Conservation (phyloP, 2,329 filamentous ascomycete species). For the Lizonia empirigonia region DNA sequence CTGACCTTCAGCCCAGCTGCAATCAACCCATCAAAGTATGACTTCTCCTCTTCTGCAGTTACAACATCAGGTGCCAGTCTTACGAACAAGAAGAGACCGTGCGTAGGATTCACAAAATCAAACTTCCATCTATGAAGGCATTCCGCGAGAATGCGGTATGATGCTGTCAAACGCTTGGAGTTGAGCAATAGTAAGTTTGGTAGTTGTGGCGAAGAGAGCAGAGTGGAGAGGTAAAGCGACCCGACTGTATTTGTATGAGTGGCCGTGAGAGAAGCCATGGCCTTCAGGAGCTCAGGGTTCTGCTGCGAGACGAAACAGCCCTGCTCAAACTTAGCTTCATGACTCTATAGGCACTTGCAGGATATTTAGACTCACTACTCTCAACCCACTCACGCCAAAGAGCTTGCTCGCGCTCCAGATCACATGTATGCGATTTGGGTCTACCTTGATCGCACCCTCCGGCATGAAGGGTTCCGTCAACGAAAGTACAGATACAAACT, state of each 20-base stretch:
- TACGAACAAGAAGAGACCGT: too few species aligned
- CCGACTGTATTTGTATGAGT: slow-evolving; percentile 27
- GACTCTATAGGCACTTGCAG: not conserved
- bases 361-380: slow-evolving; percentile 27
- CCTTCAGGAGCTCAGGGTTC: slow-evolving; percentile 30
- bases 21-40: too few species aligned
- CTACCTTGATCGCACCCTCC: slow-evolving; percentile 40
- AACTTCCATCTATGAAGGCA: too few species aligned
- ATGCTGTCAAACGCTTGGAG: too few species aligned
- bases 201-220: too few species aligned
- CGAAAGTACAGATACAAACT: slow-evolving; percentile 34
- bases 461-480: slow-evolving; percentile 37
- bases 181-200: too few species aligned
- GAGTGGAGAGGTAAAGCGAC: slow-evolving; percentile 24
- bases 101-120: too few species aligned
- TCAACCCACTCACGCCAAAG: slow-evolving; percentile 37
- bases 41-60: too few species aligned
- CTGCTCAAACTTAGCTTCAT: slow-evolving; percentile 17
- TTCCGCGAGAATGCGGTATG: too few species aligned
- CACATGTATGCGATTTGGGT: slow-evolving; percentile 39
- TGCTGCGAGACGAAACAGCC: slow-evolving; percentile 41
- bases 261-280: slow-evolving; percentile 25
- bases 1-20: slow-evolving; percentile 26
- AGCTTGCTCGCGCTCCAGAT: slow-evolving; percentile 41
- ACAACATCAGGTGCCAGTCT: too few species aligned